Conservation (phyloP, 1,284 basidiomycete genomes). For the Wallemia mellicola region DNA sequence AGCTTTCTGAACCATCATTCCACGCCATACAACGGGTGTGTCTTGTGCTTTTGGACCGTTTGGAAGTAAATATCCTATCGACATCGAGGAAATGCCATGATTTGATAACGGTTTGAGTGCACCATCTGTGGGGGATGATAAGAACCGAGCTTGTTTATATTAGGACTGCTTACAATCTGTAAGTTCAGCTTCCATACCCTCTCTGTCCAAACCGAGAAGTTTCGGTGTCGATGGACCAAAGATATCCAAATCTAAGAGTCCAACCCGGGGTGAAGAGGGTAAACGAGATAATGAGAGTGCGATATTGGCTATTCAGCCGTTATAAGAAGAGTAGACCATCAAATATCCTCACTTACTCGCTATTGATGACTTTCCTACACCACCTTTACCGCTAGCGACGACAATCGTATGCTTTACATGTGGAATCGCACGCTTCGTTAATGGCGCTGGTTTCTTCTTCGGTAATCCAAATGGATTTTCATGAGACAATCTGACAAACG, state of each 20-base stretch:
- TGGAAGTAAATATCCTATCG: constrained; percentile 50
- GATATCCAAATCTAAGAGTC: constrained; percentile 76
- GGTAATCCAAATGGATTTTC: neutral
- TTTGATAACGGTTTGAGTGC: constrained; percentile 59
- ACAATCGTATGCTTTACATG: constrained; percentile 33
- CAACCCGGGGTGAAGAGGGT: constrained; percentile 25
- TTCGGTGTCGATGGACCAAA: constrained; percentile 92
- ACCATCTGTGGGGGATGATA: constrained; percentile 23
- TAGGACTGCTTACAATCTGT: constrained; percentile 27
- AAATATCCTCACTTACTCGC: constrained; percentile 25
- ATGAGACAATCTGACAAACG: neutral
- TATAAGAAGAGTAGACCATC: neutral
- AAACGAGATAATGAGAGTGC: constrained; percentile 33
- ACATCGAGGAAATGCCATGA: constrained; percentile 82
- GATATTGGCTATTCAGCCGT: constrained; percentile 33
- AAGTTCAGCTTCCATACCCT: constrained; percentile 40
- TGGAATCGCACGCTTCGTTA: constrained; percentile 20
- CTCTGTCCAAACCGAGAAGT: constrained; percentile 60
- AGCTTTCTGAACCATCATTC: constrained; percentile 96
- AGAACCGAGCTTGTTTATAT: constrained; percentile 1
- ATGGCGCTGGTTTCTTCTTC: constrained; percentile 9
- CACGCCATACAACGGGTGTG: constrained; percentile 72
- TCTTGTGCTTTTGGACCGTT: constrained; percentile 24
- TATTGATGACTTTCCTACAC: constrained; percentile 85
- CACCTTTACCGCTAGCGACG: constrained; percentile 84